Percentiles rank a stretch among this genome's conserved stretches.
Conservation (phyloP, 441 rosid species). For the Manihot esculenta region DNA sequence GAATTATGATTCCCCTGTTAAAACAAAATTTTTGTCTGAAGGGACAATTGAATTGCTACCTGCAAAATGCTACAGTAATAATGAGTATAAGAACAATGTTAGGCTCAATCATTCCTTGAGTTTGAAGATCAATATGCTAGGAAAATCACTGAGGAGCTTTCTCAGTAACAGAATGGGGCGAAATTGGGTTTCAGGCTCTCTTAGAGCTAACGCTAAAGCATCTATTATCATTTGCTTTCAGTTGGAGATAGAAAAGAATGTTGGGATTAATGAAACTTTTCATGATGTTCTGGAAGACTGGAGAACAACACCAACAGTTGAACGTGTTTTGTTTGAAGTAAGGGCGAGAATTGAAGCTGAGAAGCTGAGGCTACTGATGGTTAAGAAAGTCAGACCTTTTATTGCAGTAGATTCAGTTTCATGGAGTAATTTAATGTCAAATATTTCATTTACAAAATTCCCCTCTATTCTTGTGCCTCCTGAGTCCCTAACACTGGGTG, state of each 20-base stretch:
- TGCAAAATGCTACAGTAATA: slow-evolving; percentile 51
- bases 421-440: slow-evolving; percentile 68
- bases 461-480: slow-evolving; percentile 68
- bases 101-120: slow-evolving; percentile 43
- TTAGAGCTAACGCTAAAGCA: slow-evolving; percentile 48
- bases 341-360: slow-evolving; percentile 53
- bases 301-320: slow-evolving; percentile 65
- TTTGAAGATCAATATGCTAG: slow-evolving; percentile 43
- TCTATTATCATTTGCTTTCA: slow-evolving; percentile 49
- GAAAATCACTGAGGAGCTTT: slow-evolving; percentile 38
- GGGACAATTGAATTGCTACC: slow-evolving; percentile 53
- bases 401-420: slow-evolving; percentile 53
- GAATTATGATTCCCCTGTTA: slow-evolving; percentile 41
- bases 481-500: slow-evolving; percentile 74
- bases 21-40: slow-evolving; percentile 38
- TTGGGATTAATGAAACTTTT: slow-evolving; percentile 39
- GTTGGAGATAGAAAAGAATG: slow-evolving; percentile 56
- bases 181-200: slow-evolving; percentile 32
- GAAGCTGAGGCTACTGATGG: slow-evolving; percentile 45
- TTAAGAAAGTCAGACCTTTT: slow-evolving; percentile 61
- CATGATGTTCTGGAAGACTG: slow-evolving; percentile 37
- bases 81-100: slow-evolving; percentile 28
- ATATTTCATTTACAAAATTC: slow-evolving; percentile 74
- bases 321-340: slow-evolving; percentile 65
- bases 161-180: slow-evolving; percentile 29